Evolutionary conservation across 306 rosid species (phyloP).

Genomic region (Calophaca sinica): DNA sequence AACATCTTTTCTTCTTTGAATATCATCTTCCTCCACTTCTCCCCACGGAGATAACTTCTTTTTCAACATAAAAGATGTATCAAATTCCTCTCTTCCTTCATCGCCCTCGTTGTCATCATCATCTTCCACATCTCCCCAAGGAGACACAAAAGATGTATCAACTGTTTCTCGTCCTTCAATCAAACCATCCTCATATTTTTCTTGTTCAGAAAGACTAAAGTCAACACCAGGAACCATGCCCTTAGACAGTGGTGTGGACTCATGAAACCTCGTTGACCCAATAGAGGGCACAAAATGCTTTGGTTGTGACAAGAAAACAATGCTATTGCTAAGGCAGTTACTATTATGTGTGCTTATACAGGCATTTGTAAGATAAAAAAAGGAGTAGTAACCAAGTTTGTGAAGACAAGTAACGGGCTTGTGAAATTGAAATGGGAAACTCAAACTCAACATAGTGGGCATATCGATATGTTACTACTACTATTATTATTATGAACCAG

Average conservation of each 20-base stretch:
- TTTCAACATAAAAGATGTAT: slow-evolving; percentile 43
- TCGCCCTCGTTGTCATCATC: slow-evolving; percentile 39
- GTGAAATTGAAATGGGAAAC: slow-evolving; percentile 48
- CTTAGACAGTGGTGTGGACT: slow-evolving; percentile 36
- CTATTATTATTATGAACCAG: no score
- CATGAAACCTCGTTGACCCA: slow-evolving; percentile 48
- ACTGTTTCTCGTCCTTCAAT: slow-evolving; percentile 46
- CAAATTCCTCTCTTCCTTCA: slow-evolving; percentile 44
- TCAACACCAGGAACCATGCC: slow-evolving; percentile 46
- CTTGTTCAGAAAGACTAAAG: slow-evolving; percentile 39
- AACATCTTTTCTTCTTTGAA: slow-evolving; percentile 42
- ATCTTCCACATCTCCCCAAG: slow-evolving; percentile 60
- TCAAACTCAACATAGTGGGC: slow-evolving; percentile 45
- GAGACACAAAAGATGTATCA: slow-evolving; percentile 47
- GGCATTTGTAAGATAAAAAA: slow-evolving; percentile 36
- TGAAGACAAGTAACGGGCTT: slow-evolving; percentile 41
- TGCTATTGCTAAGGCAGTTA: slow-evolving; percentile 16
- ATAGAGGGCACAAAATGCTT: slow-evolving; percentile 41
- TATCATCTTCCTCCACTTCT: slow-evolving; percentile 27
- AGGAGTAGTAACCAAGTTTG: slow-evolving; percentile 32
- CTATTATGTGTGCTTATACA: neutral
- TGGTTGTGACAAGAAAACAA: slow-evolving; percentile 50
- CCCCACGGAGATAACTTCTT: slow-evolving; percentile 61
- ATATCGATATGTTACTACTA: neutral
- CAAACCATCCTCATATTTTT: slow-evolving; percentile 40